Evolutionary conservation across 768 basidiomycete species (phyloP).

Genomic region (Psilocybe cubensis): DNA sequence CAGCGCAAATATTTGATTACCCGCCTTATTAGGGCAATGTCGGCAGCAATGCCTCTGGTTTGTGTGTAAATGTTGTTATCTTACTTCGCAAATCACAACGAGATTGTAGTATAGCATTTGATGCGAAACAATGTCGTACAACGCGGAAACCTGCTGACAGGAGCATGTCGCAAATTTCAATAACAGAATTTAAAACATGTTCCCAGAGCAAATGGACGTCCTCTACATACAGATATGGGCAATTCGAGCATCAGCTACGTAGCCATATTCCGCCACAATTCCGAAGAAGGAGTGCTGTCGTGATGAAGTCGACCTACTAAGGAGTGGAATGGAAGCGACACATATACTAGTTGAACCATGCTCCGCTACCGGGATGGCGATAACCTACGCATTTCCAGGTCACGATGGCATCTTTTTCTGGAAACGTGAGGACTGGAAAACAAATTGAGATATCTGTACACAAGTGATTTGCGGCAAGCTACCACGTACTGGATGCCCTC

Average conservation of each 20-base stretch:
- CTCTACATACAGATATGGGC: background rate
- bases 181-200: background rate
- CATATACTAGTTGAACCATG: background rate
- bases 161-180: background rate
- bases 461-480: too few species aligned
- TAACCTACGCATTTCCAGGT: background rate
- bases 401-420: background rate
- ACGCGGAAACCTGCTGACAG: background rate
- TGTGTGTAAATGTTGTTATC: background rate
- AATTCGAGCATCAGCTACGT: background rate
- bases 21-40: background rate
- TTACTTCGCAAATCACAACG: background rate
- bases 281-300: background rate
- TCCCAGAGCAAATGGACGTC: too few species aligned
- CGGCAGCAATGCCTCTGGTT: background rate
- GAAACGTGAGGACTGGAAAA: background rate
- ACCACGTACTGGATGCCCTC: too few species aligned
- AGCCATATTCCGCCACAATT: conserved; percentile 1
- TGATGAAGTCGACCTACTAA: background rate
- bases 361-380: background rate
- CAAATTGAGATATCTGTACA: too few species aligned
- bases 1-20: conserved; percentile 3
- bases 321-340: background rate
- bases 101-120: background rate
- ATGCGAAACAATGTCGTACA: background rate